Evolutionary conservation across 2,329 filamentous ascomycete species (phyloP).

Genomic region (Cladophialophora immunda): DNA sequence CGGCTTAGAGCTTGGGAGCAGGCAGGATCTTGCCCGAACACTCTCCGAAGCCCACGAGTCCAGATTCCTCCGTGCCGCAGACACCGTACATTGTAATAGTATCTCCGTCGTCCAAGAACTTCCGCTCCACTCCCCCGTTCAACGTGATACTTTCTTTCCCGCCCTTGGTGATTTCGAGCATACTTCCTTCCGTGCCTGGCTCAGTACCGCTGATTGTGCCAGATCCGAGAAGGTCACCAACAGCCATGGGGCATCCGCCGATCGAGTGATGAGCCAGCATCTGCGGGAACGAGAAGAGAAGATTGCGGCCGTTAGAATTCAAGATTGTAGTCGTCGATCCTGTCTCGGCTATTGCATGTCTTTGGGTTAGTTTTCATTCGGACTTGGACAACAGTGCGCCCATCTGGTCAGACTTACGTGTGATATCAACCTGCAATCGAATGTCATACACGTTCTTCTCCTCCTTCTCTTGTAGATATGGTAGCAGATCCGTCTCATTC

Average conservation of each 20-base stretch:
- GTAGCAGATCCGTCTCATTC: constrained; percentile 64
- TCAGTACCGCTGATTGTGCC: constrained; percentile 77
- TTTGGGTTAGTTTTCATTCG: constrained; percentile 7
- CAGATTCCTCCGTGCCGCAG: constrained; percentile 68
- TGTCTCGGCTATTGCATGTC: constrained; percentile 45
- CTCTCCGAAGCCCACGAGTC: constrained; percentile 79
- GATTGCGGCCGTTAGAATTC: constrained; percentile 68
- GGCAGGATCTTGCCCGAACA: constrained; percentile 71
- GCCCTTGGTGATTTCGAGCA: constrained; percentile 75
- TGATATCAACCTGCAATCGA: constrained; percentile 70
- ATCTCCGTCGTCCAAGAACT: constrained; percentile 79
- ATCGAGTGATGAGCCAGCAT: constrained; percentile 83
- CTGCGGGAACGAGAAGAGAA: constrained; percentile 84
- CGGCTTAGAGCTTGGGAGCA: constrained; percentile 44
- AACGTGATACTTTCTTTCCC: constrained; percentile 72
- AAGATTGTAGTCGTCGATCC: constrained; percentile 67
- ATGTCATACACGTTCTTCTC: constrained; percentile 73
- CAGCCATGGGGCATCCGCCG: constrained; percentile 76
- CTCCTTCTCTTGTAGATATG: constrained; percentile 71
- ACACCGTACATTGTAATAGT: constrained; percentile 71
- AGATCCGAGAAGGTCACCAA: constrained; percentile 78
- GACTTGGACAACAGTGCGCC: neutral
- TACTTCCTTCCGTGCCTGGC: constrained; percentile 68
- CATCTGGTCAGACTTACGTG: constrained; percentile 53
- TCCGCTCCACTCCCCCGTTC: constrained; percentile 70